A percentile compares a stretch with the other conserved stretches of the same genome.
Evolutionary conservation across 2,329 filamentous ascomycete species (phyloP).

Genomic region (Pseudogymnoascus sp.): DNA sequence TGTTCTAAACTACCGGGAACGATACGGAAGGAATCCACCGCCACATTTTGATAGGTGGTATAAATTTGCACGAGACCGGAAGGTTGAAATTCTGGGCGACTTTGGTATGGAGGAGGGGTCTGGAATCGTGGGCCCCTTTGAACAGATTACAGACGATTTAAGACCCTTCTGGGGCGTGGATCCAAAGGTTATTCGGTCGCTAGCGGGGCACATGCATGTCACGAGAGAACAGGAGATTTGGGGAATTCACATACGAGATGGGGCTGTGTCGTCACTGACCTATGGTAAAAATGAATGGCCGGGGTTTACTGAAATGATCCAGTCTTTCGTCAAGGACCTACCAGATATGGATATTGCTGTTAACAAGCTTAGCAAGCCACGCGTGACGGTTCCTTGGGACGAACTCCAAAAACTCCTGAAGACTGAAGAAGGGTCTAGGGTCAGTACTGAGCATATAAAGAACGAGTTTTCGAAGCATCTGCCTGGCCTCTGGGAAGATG

Average conservation of each 20-base stretch:
- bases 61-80: conserved; percentile 41
- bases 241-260: conserved; percentile 26
- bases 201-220: conserved; percentile 36
- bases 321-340: conserved; percentile 41
- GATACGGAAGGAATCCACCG: conserved; percentile 52
- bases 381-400: conserved; percentile 53
- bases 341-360: conserved; percentile 61
- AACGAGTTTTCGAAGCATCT: conserved; percentile 35
- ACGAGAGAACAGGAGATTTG: conserved; percentile 20
- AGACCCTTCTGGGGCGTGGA: conserved; percentile 49
- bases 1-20: conserved; percentile 46
- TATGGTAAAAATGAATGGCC: conserved; percentile 28
- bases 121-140: conserved; percentile 21
- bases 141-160: conserved; percentile 56
- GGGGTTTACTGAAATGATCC: conserved; percentile 30
- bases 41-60: conserved; percentile 58
- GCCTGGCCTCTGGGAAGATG: conserved; percentile 22
- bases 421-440: conserved; percentile 33
- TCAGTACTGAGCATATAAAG: not conserved
- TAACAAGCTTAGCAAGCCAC: conserved; percentile 56
- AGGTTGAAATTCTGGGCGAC: conserved; percentile 52
- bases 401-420: conserved; percentile 44
- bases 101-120: conserved; percentile 29
- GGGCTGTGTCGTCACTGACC: conserved; percentile 29
- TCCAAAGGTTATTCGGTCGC: conserved; percentile 28